Conservation (phyloP, 768 basidiomycete species). For the Mrakia blollopis region DNA sequence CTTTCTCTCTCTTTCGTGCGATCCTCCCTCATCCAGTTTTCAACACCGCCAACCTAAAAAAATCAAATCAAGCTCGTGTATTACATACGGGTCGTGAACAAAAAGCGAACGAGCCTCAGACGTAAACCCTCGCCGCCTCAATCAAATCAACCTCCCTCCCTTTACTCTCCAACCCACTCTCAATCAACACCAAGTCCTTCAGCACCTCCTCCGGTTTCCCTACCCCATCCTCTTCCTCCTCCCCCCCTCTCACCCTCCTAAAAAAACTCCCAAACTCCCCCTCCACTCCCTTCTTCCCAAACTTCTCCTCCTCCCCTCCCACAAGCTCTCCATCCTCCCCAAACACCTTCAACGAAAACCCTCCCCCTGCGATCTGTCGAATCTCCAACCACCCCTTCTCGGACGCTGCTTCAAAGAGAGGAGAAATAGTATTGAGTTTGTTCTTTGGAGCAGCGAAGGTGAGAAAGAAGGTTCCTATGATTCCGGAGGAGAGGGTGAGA, state of each 20-base stretch:
- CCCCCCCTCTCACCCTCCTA: neutral
- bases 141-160: neutral
- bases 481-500: neutral
- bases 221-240: neutral
- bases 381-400: conserved; percentile 16
- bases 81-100: too few relatives aligned
- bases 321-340: neutral
- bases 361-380: neutral
- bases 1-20: too few relatives aligned
- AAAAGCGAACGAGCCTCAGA: too few relatives aligned
- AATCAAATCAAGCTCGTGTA: too few relatives aligned
- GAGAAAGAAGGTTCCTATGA: conserved; percentile 12
- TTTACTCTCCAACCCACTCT: conserved; percentile 19
- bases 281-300: conserved; percentile 3
- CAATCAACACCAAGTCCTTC: conserved; percentile 23
- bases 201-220: conserved; percentile 17
- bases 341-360: neutral
- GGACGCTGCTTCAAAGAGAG: conserved; percentile 6
- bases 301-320: neutral
- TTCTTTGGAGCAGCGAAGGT: neutral
- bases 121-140: neutral
- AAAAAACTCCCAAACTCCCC: conserved; percentile 22
- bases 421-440: neutral
- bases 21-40: too few relatives aligned
- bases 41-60: too few relatives aligned